phyloP scores from a whole-genome alignment of 371 early-diverging fungal genomes.

The Apophysomyces elegans region DNA sequence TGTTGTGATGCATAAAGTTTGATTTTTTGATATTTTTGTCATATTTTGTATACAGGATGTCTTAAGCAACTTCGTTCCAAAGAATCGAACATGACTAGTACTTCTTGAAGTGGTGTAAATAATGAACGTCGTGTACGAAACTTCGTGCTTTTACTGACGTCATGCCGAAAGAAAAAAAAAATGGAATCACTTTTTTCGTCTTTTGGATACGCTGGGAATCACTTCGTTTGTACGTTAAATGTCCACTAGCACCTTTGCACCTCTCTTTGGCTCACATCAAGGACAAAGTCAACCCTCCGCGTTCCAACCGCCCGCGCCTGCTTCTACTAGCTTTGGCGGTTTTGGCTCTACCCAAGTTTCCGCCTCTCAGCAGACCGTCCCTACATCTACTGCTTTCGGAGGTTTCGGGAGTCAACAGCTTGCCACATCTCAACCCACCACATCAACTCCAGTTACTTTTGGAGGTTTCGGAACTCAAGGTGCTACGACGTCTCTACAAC shows the following conservation, averaged over 20 bases:
- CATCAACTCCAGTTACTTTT: background rate
- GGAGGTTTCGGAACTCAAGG: background rate
- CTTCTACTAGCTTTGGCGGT: background rate
- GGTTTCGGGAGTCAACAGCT: conserved; percentile 1
- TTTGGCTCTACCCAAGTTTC: background rate
- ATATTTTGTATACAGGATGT: too few relatives aligned
- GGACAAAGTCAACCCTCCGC: background rate
- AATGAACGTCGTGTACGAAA: background rate
- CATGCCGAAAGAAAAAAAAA: background rate
- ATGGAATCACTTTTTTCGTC: background rate
- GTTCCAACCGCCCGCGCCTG: background rate
- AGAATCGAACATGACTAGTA: too few relatives aligned
- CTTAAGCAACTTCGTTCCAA: too few relatives aligned
- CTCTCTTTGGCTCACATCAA: background rate
- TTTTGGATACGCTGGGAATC: background rate
- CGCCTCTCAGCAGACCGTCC: background rate
- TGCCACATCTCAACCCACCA: background rate
- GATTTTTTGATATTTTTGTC: too few relatives aligned
- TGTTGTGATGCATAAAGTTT: too few relatives aligned
- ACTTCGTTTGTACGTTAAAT: background rate
- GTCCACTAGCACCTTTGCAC: background rate
- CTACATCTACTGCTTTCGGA: background rate
- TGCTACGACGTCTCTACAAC: background rate
- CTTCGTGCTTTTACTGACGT: background rate
- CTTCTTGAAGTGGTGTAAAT: background rate